Evolutionary conservation across 2,329 filamentous ascomycete species (phyloP).

Genomic region (Achaetomium macrosporum): DNA sequence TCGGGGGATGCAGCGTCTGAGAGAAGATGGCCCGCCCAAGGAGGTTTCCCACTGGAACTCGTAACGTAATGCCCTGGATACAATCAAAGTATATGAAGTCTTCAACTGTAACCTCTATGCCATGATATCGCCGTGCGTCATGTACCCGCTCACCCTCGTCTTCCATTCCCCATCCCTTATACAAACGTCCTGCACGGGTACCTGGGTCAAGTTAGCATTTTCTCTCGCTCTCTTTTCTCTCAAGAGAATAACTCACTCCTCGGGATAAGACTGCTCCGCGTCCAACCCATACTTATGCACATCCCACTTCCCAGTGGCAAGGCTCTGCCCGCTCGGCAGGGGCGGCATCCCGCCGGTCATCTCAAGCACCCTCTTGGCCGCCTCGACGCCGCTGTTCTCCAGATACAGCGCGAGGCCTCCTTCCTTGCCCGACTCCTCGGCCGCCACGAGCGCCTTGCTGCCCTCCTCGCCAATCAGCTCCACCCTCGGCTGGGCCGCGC

Average conservation of each 20-base stretch:
- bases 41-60: no score
- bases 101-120: conserved; percentile 10
- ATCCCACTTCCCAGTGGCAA: conserved; percentile 49
- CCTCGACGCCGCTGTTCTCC: conserved; percentile 46
- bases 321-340: conserved; percentile 65
- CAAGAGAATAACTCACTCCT: conserved; percentile 49
- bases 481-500: conserved; percentile 71
- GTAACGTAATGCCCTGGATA: background rate
- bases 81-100: background rate
- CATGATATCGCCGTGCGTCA: conserved; percentile 14
- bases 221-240: conserved; percentile 6
- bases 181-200: conserved; percentile 61
- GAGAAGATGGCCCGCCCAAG: background rate
- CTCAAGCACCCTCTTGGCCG: conserved; percentile 57
- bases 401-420: conserved; percentile 68
- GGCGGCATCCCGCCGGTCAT: conserved; percentile 69
- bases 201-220: conserved; percentile 36
- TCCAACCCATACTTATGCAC: conserved; percentile 63
- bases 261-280: conserved; percentile 64
- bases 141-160: conserved; percentile 26
- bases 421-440: conserved; percentile 65
- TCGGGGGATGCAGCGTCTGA: background rate
- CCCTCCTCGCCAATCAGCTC: conserved; percentile 65
- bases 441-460: conserved; percentile 62
- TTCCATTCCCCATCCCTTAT: conserved; percentile 31